phyloP scores from a whole-genome alignment of 495 filamentous ascomycete species.

The Penicillium chermesinum region DNA sequence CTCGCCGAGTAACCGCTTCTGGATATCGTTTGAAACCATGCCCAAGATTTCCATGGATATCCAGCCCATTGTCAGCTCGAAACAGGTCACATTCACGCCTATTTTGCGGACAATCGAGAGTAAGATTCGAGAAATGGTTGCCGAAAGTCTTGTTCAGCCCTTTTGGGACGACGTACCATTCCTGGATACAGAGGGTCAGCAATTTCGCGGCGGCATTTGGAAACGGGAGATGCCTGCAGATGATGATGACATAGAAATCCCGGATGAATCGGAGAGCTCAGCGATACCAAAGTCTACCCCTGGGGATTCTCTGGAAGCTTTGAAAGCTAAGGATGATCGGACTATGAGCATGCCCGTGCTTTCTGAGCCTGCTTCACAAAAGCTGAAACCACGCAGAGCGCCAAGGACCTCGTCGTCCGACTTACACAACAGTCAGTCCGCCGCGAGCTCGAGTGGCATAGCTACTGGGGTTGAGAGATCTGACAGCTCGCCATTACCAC shows the following conservation, averaged over 20 bases:
- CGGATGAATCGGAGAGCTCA: constrained; percentile 52
- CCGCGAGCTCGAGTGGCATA: constrained; percentile 21
- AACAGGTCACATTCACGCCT: constrained; percentile 89
- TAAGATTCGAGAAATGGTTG: constrained; percentile 85
- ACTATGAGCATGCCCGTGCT: constrained; percentile 54
- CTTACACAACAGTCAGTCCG: constrained; percentile 19
- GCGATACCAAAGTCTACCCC: constrained; percentile 34
- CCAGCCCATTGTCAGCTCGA: constrained; percentile 89
- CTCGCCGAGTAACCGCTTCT: constrained; percentile 88
- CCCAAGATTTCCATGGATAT: constrained; percentile 90
- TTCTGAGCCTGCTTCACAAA: constrained; percentile 22
- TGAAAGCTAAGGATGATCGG: constrained; percentile 49
- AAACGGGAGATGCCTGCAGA: constrained; percentile 49
- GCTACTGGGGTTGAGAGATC: constrained; percentile 40
- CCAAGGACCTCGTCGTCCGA: constrained; percentile 1
- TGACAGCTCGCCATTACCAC: constrained; percentile 40
- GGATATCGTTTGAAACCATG: constrained; percentile 88
- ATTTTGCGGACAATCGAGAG: constrained; percentile 92
- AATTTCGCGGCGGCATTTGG: constrained; percentile 89
- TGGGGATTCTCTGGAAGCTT: constrained; percentile 24
- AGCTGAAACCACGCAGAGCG: constrained; percentile 28
- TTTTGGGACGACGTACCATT: constrained; percentile 96
- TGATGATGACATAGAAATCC: constrained; percentile 46
- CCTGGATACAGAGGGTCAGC: constrained; percentile 66
- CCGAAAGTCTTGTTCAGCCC: constrained; percentile 86